Evolutionary conservation across 164 flowering plant species (phyloP).

Genomic region (Kalanchoe fedtschenkoi): DNA sequence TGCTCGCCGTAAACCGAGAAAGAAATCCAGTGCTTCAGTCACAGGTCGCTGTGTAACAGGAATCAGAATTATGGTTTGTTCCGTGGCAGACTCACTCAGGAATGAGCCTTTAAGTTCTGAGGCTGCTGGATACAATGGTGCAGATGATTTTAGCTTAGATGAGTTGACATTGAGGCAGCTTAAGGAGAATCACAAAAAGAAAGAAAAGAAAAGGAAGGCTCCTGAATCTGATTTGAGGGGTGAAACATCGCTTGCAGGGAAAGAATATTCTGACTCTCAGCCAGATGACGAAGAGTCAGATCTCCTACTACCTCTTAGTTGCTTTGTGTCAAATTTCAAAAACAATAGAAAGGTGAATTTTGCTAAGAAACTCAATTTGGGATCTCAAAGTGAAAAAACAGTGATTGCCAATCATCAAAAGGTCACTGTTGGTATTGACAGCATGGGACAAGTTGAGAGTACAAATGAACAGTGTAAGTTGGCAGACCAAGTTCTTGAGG

Average conservation of each 20-base stretch:
- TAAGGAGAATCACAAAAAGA: background rate
- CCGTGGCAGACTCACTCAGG: background rate
- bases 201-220: conserved; percentile 1
- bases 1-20: background rate
- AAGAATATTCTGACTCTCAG: background rate
- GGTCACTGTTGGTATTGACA: background rate
- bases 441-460: background rate
- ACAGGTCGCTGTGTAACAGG: background rate
- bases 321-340: background rate
- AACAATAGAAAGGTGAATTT: background rate
- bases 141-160: background rate
- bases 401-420: background rate
- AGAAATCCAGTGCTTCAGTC: background rate
- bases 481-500: background rate
- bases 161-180: background rate
- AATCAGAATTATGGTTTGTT: background rate
- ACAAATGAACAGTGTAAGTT: background rate
- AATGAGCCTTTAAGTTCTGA: background rate
- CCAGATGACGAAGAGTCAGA: background rate
- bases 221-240: background rate
- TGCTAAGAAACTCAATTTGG: background rate
- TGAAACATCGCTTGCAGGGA: background rate
- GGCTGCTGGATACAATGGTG: background rate
- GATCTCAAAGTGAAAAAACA: background rate
- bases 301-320: background rate